Evolutionary conservation across 148 eudicot species (phyloP).

Genomic region (Rhododendron ovatum): DNA sequence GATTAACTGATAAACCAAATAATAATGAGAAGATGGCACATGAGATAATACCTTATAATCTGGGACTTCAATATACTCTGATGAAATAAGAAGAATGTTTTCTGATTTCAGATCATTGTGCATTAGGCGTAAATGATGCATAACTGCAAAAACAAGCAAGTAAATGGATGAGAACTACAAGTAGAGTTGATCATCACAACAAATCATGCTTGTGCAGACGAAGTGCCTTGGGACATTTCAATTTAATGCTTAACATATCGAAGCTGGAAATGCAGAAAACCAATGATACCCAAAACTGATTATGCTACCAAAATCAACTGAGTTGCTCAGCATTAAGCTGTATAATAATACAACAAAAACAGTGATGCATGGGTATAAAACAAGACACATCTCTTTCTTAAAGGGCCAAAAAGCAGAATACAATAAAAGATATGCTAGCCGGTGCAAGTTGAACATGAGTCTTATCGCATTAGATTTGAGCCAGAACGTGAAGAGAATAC

Average conservation of each 20-base stretch:
- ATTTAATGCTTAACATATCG: neutral
- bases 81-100: conserved; percentile 52
- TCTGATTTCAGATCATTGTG: conserved; percentile 62
- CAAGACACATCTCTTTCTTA: too few species aligned
- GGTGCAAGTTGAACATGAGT: neutral
- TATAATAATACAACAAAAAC: neutral
- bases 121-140: conserved; percentile 56
- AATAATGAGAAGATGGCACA: neutral
- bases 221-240: neutral
- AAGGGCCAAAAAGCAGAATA: too few species aligned
- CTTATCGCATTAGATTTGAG: too few species aligned
- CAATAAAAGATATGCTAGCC: neutral
- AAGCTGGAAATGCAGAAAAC: neutral
- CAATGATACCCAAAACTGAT: neutral
- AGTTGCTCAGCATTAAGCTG: neutral
- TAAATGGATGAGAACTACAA: conserved; percentile 2
- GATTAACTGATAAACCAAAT: neutral
- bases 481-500: neutral
- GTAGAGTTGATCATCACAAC: neutral
- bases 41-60: conserved; percentile 51
- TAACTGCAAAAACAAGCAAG: conserved; percentile 38
- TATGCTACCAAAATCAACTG: neutral
- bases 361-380: conserved; percentile 5
- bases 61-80: conserved; percentile 48
- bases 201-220: neutral